Base-by-base conservation (phyloP, 345 rosid species). In the Gossypium herbaceum region DNA sequence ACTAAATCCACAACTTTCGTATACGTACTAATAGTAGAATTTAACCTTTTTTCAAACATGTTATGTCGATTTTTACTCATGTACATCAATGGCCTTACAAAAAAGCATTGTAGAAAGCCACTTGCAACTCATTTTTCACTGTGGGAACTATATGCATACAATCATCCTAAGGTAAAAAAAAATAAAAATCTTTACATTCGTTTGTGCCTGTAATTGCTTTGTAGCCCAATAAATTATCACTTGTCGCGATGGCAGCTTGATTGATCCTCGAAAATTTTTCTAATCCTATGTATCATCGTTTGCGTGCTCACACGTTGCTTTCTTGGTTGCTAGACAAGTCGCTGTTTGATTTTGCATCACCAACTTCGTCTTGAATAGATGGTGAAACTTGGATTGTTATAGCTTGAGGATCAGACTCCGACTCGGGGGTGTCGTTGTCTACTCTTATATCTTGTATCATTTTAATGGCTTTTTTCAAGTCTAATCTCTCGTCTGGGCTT, bases 401-500 rank as follows among this genome's bases (percentile, higher is more conserved):
- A 25, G 70, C 74, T 25, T 68, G 57, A 24, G 57, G 29, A 16
- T 4, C 63, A 7, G n/a, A 50, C 44, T 75, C 80, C 20, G 39
- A 58, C 41, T 34, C 41, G 41, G 7, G 1, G 41, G 41, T 5
- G n/a, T 45, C 77, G 27, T 48, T 83, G 59, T 83, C 84, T 5
- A 83, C 56, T 15, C 76, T 75, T 65, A 87, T 71, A 57, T 80
- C 85, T 19, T 75, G 72, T 75, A 92, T 81, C 77, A 81, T 84
- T 43, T 77, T 77, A 13, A 88, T 44, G 43, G 89, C 97, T 75
- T 92, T 92, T 34, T 29, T 77, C 82, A 87, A 78, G 63, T 84
- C 88, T 57, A 88, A 65, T 54, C 97, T 79, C 25, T 52, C 72
- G 70, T 86, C 79, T 0, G 90, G 89, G 82, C 80, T 80, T 0